A percentile compares a stretch with the other conserved stretches of the same genome.
Evolutionary conservation across 73 alveolate species (phyloP).

Genomic region (Paramecium primaurelia): DNA sequence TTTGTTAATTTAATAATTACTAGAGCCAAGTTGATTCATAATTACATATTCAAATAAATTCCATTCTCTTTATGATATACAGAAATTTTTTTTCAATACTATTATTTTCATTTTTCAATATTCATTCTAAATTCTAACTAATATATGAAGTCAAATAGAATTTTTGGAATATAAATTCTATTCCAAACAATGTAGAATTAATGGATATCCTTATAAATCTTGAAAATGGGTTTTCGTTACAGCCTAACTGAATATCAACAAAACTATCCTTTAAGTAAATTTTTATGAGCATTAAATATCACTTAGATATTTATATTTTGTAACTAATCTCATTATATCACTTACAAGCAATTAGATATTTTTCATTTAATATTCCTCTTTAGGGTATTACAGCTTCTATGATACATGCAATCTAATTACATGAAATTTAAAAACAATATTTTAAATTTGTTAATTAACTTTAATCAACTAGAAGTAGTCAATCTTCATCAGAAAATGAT

Average conservation of each 20-base stretch:
- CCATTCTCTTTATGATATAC: not conserved
- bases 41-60: constrained; percentile 85
- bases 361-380: constrained; percentile 73
- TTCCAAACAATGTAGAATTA: not conserved
- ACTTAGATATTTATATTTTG: constrained; percentile 61
- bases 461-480: constrained; percentile 65
- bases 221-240: too few relatives aligned
- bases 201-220: constrained; percentile 54
- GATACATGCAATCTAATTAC: constrained; percentile 80
- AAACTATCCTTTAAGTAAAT: constrained; percentile 74
- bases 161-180: constrained; percentile 44
- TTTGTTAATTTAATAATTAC: constrained; percentile 64
- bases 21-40: constrained; percentile 84
- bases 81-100: not conserved
- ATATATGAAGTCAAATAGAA: constrained; percentile 79
- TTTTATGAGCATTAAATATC: constrained; percentile 91
- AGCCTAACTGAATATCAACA: not conserved
- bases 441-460: not conserved
- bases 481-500: constrained; percentile 77
- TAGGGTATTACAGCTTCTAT: constrained; percentile 64
- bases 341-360: constrained; percentile 65
- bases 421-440: constrained; percentile 64
- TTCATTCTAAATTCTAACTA: constrained; percentile 66
- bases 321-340: too few relatives aligned
- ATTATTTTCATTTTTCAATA: constrained; percentile 75